Conservation (phyloP, 768 basidiomycete genomes). For the Amanita pseudoporphyria region DNA sequence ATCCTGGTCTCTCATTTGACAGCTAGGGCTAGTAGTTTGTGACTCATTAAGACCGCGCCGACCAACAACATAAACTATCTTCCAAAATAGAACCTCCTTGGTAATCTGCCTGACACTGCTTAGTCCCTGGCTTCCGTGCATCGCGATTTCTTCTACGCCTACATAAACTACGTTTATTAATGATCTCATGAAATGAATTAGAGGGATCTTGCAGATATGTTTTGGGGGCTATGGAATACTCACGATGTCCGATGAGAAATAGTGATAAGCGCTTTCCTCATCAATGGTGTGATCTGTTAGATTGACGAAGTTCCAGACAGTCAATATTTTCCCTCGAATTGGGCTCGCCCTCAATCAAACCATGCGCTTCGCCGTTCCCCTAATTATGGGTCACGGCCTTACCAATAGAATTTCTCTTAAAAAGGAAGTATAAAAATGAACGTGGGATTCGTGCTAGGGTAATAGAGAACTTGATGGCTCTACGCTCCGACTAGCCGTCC, state of each 20-base stretch:
- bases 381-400: neutral
- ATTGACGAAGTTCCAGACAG: neutral
- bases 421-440: constrained; percentile 1
- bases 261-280: neutral
- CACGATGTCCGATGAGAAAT: neutral
- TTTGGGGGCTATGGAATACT: neutral
- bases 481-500: no score
- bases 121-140: neutral
- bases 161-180: no score
- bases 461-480: no score
- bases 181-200: no score
- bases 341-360: neutral
- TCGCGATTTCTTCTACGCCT: neutral
- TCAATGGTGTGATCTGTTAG: neutral
- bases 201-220: no score
- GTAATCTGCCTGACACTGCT: neutral
- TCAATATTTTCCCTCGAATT: neutral
- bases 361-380: neutral
- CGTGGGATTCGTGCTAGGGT: neutral
- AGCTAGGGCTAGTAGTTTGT: constrained; percentile 1
- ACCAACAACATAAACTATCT: neutral
- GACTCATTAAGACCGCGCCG: neutral
- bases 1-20: neutral
- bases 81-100: neutral
- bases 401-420: neutral